These are phyloP conservation scores for Nevesoporus exiguus DNA, from an alignment of 768 basidiomycete genomes.

Conservation along the genomic window DNA sequence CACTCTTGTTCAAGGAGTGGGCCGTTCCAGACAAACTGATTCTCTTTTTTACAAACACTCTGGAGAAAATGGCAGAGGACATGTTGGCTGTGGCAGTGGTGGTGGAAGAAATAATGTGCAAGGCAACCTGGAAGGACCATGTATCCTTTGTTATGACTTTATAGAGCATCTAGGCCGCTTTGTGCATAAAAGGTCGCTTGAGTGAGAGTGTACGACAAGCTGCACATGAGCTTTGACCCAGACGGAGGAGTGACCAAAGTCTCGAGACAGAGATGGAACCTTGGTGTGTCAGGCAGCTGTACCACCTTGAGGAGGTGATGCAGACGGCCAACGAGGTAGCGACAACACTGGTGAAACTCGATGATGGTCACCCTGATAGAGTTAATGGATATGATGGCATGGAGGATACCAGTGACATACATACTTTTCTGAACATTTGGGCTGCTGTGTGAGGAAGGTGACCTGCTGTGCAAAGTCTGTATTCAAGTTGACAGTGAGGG, in stretches of 20 bases:
- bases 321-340: conserved; percentile 67
- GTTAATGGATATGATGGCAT: conserved; percentile 54
- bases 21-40: conserved; percentile 33
- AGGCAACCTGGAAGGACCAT: conserved; percentile 55
- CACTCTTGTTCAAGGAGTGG: conserved; percentile 24
- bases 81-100: conserved; percentile 30
- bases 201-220: conserved; percentile 5
- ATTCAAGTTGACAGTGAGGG: conserved; percentile 69
- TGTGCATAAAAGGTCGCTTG: conserved; percentile 23
- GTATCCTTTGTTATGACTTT: conserved; percentile 41
- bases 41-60: conserved; percentile 31
- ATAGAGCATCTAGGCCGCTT: conserved; percentile 26
- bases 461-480: conserved; percentile 80
- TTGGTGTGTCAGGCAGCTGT: conserved; percentile 40
- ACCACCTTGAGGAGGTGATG: conserved; percentile 63
- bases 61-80: conserved; percentile 31
- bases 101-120: conserved; percentile 32
- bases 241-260: conserved; percentile 40
- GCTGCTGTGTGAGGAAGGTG: conserved; percentile 75
- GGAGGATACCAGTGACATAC: conserved; percentile 69
- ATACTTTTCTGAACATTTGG: conserved; percentile 80
- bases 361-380: conserved; percentile 65
- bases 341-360: conserved; percentile 66
- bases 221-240: conserved; percentile 2
- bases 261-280: conserved; percentile 50